Percentiles rank a stretch among this genome's conserved stretches.
These are phyloP conservation scores for Punica granatum DNA, from an alignment of 345 rosid genomes.

Conservation along the genomic window DNA sequence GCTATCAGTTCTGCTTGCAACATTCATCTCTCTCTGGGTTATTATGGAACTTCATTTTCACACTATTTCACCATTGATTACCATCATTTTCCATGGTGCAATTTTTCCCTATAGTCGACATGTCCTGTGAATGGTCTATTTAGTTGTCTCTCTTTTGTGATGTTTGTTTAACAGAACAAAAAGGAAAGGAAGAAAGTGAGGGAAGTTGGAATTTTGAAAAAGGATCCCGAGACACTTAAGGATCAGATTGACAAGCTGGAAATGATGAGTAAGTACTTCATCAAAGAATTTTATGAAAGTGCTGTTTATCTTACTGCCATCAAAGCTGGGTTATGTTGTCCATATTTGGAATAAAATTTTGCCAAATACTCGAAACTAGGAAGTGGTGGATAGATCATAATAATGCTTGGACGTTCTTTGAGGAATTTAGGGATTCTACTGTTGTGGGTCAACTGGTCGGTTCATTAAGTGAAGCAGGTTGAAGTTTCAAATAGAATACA, in stretches of 20 bases:
- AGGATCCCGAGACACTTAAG: conserved; percentile 82
- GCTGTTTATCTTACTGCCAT: not conserved
- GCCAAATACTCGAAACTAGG: not conserved
- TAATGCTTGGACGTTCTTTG: not conserved
- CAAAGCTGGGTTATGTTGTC: not conserved
- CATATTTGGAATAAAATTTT: not conserved
- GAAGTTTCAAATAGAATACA: not conserved
- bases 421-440: not conserved
- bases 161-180: conserved; percentile 62
- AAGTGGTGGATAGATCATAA: not conserved
- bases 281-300: not conserved
- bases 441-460: no score
- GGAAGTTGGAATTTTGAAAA: conserved; percentile 95
- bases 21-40: not conserved
- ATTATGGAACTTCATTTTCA: not conserved
- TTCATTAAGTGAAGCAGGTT: not conserved
- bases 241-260: conserved; percentile 94
- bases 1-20: not conserved
- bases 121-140: not conserved
- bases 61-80: not conserved
- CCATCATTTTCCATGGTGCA: not conserved
- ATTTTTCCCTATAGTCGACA: not conserved
- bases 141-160: not conserved
- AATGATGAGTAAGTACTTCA: conserved; percentile 62
- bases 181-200: conserved; percentile 97